Evolutionary conservation across 2,329 filamentous ascomycete genomes (phyloP).

Genomic region (Fusarium pininemorale): DNA sequence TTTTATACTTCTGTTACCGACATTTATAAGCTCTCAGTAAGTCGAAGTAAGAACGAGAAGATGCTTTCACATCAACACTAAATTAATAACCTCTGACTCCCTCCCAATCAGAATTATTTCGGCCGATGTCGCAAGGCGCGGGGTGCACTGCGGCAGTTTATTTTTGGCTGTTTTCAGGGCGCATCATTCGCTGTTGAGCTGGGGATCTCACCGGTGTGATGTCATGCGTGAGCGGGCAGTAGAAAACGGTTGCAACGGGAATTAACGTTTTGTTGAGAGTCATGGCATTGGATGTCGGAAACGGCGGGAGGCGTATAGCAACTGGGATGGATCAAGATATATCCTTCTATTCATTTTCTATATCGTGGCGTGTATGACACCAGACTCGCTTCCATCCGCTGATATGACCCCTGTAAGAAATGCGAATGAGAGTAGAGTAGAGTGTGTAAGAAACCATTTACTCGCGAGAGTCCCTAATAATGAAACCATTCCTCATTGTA

Average conservation of each 20-base stretch:
- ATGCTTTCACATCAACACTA: not conserved
- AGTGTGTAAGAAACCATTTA: constrained; percentile 21
- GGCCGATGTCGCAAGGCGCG: constrained; percentile 40
- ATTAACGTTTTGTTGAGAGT: constrained; percentile 1
- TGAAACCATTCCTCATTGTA: constrained; percentile 1
- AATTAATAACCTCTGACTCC: constrained; percentile 3
- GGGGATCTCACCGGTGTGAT: constrained; percentile 13
- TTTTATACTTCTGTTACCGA: not conserved
- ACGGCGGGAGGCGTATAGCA: not conserved
- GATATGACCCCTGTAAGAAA: not conserved
- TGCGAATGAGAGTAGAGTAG: constrained; percentile 15
- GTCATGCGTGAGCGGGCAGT: constrained; percentile 14
- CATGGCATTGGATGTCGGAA: not conserved
- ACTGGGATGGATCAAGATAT: not conserved
- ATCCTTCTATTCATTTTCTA: not conserved
- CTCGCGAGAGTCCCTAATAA: constrained; percentile 26
- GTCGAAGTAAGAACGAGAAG: not conserved
- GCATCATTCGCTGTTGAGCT: constrained; percentile 25
- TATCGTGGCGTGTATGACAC: not conserved
- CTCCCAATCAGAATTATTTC: not conserved
- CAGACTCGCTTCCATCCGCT: not conserved
- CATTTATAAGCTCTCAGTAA: constrained; percentile 7
- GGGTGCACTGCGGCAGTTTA: constrained; percentile 19
- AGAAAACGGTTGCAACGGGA: constrained; percentile 2
- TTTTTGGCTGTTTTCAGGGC: constrained; percentile 14